phyloP scores from a whole-genome alignment of 2,329 filamentous ascomycete genomes.

The Alternaria brassicicola region DNA sequence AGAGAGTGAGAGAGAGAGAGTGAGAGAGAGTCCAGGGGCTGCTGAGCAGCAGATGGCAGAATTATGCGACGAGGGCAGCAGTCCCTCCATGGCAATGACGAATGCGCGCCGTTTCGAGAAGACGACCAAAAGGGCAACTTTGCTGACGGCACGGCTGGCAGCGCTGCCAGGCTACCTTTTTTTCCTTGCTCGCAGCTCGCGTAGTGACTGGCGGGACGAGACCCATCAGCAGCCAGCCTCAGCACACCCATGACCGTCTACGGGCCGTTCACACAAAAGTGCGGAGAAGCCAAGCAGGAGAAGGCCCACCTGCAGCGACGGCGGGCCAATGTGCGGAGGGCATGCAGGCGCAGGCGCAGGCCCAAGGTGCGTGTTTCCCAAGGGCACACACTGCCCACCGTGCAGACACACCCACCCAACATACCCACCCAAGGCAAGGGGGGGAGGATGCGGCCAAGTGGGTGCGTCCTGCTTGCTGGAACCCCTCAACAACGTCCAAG shows the following conservation, averaged over 20 bases:
- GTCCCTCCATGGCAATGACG: constrained; percentile 5
- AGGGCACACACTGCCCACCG: constrained; percentile 21
- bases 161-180: constrained; percentile 34
- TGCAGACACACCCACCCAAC: too few species aligned
- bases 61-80: constrained; percentile 6
- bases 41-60: constrained; percentile 1
- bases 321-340: constrained; percentile 1
- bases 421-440: constrained; percentile 18
- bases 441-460: constrained; percentile 23
- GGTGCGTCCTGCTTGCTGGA: constrained; percentile 26
- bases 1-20: too few species aligned
- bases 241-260: constrained; percentile 22
- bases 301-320: constrained; percentile 10
- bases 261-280: constrained; percentile 28
- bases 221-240: constrained; percentile 17
- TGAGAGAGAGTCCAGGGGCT: constrained; percentile 4
- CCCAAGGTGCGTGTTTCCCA: constrained; percentile 10
- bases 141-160: constrained; percentile 6
- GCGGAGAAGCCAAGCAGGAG: constrained; percentile 25
- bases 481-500: constrained; percentile 20
- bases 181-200: constrained; percentile 22
- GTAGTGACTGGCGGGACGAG: constrained; percentile 14
- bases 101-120: constrained; percentile 4
- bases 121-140: constrained; percentile 2
- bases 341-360: constrained; percentile 13